Evolutionary conservation across 306 rosid genomes (phyloP).

Genomic region (Inga laurina): DNA sequence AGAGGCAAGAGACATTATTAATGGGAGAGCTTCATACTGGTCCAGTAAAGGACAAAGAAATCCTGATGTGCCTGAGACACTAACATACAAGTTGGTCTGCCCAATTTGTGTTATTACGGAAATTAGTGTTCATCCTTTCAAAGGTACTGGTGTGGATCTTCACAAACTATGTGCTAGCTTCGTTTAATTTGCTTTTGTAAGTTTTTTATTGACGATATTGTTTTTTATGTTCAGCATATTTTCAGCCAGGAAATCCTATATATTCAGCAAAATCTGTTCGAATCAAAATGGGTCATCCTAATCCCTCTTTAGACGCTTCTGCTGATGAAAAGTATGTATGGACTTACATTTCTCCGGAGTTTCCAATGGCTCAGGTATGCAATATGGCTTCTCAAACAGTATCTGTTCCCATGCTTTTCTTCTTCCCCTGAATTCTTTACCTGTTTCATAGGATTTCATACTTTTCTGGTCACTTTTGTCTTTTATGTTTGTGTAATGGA

Average conservation of each 20-base stretch:
- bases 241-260: conserved; percentile 73
- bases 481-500: conserved; percentile 3
- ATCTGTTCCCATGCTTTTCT: conserved; percentile 19
- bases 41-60: conserved; percentile 83
- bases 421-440: conserved; percentile 11
- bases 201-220: conserved; percentile 27
- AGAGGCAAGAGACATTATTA: conserved; percentile 37
- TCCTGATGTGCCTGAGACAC: conserved; percentile 76
- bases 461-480: background rate
- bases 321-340: conserved; percentile 54
- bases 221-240: conserved; percentile 55
- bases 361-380: conserved; percentile 79
- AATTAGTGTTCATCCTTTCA: conserved; percentile 73
- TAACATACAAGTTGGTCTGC: conserved; percentile 67
- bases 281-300: conserved; percentile 72
- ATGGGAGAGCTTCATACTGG: conserved; percentile 64
- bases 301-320: conserved; percentile 36
- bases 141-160: conserved; percentile 49
- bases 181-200: conserved; percentile 8
- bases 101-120: conserved; percentile 66
- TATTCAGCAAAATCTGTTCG: conserved; percentile 78
- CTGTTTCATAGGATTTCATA: conserved; percentile 20
- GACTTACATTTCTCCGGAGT: conserved; percentile 84
- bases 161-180: conserved; percentile 19
- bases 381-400: conserved; percentile 14